Conservation (phyloP, 768 basidiomycete genomes). For the Sutorius australiensis region DNA sequence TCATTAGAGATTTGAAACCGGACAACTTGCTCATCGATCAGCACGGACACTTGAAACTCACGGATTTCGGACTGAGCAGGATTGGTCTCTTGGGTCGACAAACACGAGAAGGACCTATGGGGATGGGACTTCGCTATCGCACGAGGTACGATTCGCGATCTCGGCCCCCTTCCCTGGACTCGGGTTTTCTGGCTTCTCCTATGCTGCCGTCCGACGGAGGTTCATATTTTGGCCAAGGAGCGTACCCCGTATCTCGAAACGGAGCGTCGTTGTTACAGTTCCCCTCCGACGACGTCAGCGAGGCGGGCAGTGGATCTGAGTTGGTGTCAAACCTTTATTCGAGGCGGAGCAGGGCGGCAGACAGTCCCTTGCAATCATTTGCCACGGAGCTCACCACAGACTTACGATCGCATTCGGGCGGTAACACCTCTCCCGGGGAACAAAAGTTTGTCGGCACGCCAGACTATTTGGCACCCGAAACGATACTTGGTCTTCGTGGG, state of each 20-base stretch:
- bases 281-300: conserved; percentile 76
- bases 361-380: conserved; percentile 84
- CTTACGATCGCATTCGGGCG: conserved; percentile 62
- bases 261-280: conserved; percentile 66
- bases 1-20: conserved; percentile 85
- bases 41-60: conserved; percentile 94
- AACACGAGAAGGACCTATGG: conserved; percentile 60
- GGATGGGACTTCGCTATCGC: conserved; percentile 47
- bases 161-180: conserved; percentile 78
- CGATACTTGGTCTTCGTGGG: conserved; percentile 89
- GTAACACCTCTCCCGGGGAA: conserved; percentile 72
- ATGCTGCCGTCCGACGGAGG: conserved; percentile 63
- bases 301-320: conserved; percentile 83
- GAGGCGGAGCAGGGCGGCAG: conserved; percentile 49
- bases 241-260: conserved; percentile 52
- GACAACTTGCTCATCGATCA: conserved; percentile 97
- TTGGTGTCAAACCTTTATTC: conserved; percentile 55
- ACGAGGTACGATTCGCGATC: conserved; percentile 65
- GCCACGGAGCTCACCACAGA: conserved; percentile 82
- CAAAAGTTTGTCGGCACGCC: conserved; percentile 97
- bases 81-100: conserved; percentile 98
- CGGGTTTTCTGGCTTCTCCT: conserved; percentile 76
- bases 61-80: conserved; percentile 94
- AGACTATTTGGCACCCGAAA: conserved; percentile 95
- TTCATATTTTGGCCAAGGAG: conserved; percentile 79